Evolutionary conservation across 78 protist species (phyloP), one percentile per base, ranked within the genome.

Genomic region (Pirum gemmata): DNA sequence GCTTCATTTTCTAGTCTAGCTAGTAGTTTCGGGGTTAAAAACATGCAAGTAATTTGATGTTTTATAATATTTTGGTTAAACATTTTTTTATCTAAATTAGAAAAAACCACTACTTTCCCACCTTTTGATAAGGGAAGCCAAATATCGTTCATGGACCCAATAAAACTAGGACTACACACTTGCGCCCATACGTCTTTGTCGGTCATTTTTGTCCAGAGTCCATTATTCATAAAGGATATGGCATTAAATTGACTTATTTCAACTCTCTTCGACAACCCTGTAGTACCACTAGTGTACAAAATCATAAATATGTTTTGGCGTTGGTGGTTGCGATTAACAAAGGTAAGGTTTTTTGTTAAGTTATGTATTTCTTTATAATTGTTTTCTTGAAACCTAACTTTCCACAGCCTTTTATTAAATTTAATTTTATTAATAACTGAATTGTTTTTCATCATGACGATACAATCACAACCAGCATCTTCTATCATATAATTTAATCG

Each of bases 131-230:
- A 82, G 29, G 86, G 86, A 18, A 82, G 86, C 86, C 86, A 82
- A 41, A 82, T 82, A 29, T 82, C 86, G n/a, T 82, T 82, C 86
- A 82, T 82, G 21, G 86, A n/a, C 37, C 41, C 86, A 31, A 82
- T 82, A 41, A 82, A 82, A 25, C 86, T 61, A 34, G 21, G 72
- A 73, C 21, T 82, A 0, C 25, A 29, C 86, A 82, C n/a, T 40
- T 82, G 86, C 13, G 86, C 86, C 41, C 21, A 82, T 21, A 82
- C 86, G n/a, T 82, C 86, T 38, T 82, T 82, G 13, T 18, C 41
- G 0, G n/a, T 13, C 29, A 82, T 29, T 21, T 35, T 35, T 61
- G 40, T 73, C 86, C 86, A 82, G 51, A n/a, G 51, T 21, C 79
- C 40, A 34, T 82, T 82, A 34, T 8, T 73, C 61, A 29, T 82